Conservation (phyloP, 768 basidiomycete genomes). For the Auricularia sp. region DNA sequence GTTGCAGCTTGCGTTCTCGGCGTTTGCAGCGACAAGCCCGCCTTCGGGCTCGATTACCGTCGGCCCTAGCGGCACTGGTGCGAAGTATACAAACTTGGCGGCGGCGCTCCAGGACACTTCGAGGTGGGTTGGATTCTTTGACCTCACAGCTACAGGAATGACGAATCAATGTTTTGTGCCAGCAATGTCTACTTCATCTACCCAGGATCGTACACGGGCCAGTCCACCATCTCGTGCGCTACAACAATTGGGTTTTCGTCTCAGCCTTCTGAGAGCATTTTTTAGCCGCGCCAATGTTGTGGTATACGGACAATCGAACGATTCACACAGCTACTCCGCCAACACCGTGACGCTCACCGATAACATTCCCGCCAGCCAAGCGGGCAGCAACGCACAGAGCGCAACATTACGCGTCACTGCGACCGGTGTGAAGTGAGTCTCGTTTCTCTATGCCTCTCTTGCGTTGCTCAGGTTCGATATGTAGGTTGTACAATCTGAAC, state of each 20-base stretch:
- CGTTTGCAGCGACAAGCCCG: neutral
- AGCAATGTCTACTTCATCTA: conserved; percentile 4
- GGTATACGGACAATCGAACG: conserved; percentile 4
- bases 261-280: neutral
- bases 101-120: conserved; percentile 4
- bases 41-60: neutral
- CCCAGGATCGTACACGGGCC: conserved; percentile 6
- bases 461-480: neutral
- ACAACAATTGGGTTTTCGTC: neutral
- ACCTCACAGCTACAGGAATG: no score
- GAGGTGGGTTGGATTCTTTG: neutral
- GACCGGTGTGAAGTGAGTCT: conserved; percentile 1
- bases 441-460: neutral
- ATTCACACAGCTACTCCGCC: neutral
- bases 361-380: conserved; percentile 3
- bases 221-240: conserved; percentile 2
- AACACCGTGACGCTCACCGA: conserved; percentile 7
- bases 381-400: conserved; percentile 5
- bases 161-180: neutral
- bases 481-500: conserved; percentile 5
- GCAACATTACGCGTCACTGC: conserved; percentile 6
- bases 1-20: neutral
- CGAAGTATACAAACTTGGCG: conserved; percentile 2
- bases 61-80: neutral
- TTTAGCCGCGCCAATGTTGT: conserved; percentile 1